A percentile compares a stretch with the other conserved stretches of the same genome.
phyloP scores from a whole-genome alignment of 192 early-diverging fungal genomes.

The Backusella tarrabulga region DNA sequence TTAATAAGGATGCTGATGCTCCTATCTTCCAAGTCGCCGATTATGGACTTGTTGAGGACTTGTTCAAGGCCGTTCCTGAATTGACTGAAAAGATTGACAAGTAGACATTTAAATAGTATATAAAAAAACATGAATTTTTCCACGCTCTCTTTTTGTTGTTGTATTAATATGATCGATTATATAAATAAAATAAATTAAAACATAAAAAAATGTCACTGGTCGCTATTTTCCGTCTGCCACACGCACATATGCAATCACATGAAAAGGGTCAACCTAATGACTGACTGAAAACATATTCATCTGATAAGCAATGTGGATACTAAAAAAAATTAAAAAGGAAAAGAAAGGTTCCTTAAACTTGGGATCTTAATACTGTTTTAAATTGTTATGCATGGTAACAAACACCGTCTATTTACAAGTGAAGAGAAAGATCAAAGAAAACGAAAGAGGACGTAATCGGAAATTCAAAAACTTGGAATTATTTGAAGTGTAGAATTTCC shows the following conservation, averaged over 20 bases:
- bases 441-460: background rate
- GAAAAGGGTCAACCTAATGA: background rate
- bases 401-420: too few relatives aligned
- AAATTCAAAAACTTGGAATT: background rate
- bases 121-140: background rate
- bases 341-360: background rate
- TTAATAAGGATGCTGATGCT: slow-evolving; percentile 98
- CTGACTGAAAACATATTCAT: background rate
- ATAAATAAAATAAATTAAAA: background rate
- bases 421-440: background rate
- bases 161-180: background rate
- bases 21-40: slow-evolving; percentile 99
- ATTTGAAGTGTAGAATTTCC: background rate
- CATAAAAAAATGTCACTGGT: background rate
- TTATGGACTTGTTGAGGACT: slow-evolving; percentile 93
- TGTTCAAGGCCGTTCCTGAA: slow-evolving; percentile 93
- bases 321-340: background rate
- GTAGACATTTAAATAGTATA: background rate
- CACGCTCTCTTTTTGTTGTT: slow-evolving; percentile 4
- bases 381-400: too few relatives aligned
- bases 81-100: slow-evolving; percentile 71
- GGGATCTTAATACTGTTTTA: background rate
- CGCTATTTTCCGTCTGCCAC: background rate
- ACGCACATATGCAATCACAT: background rate
- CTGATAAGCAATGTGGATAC: background rate